Evolutionary conservation across 2,329 filamentous ascomycete genomes (phyloP), one percentile per base, ranked within the genome.

Genomic region (Penicillium sclerotiorum): DNA sequence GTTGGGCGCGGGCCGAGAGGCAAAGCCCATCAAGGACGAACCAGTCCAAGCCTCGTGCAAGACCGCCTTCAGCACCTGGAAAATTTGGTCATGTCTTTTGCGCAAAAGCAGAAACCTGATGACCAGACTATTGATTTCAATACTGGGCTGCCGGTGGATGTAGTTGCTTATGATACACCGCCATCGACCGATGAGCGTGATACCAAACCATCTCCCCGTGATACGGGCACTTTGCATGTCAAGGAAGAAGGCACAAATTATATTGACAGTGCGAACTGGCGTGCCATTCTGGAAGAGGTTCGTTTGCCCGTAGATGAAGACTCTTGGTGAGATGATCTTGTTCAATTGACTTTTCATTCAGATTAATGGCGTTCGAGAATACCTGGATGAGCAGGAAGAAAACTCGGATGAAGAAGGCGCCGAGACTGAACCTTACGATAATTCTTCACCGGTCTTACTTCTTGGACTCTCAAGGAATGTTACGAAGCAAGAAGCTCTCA

Each of bases 251-350:
- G 62, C 4, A 69, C 64, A 7, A 71, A 60, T 9, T 71, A 71
- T 53, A 65, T 71, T 32, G 67, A 71, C 44, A 60, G 65, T 30
- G 62, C 65, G n/a, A 64, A 71, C 47, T 71, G 68, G 68, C 64
- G 63, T 33, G 66, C 66, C 18, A 69, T 71, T 38, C 51, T 71
- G 9, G 65, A 69, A 50, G 67, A 71, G 60, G 68, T 71, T 32
- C 32, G 66, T 62, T 32, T 28, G 25, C 8, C 28, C 5, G 21
- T 27, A 13, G n/a, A 18, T 39, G 30, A 5, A 6, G 17, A 27
- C 8, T 40, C 25, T 5, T 13, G 30, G 18, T 33, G 2, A 33
- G 11, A 28, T 37, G 25, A 52, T 32, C 44, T 38, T 28, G 13
- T 1, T 17, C n/a, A 25, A 21, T 49, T 60, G 45, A 57, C 40